Conservation (phyloP, 225 moss, liverwort and hornwort species). For the Polytrichum commune region DNA sequence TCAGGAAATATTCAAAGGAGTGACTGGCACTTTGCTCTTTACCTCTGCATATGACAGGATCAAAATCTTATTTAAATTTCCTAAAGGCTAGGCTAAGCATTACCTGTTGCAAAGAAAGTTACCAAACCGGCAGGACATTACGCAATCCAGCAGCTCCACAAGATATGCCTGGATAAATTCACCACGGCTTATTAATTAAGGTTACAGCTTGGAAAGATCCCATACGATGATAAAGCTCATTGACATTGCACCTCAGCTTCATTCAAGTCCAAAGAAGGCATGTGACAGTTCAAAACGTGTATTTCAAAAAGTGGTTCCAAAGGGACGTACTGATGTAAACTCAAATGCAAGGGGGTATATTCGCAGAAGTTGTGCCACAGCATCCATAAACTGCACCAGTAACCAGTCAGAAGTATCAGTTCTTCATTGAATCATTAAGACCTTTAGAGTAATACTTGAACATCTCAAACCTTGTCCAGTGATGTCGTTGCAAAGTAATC, state of each 20-base stretch:
- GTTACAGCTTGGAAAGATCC: too few species aligned
- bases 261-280: too few species aligned
- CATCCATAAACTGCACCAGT: constrained; percentile 84
- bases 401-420: not conserved
- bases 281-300: too few species aligned
- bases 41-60: too few species aligned
- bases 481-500: too few species aligned
- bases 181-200: not conserved
- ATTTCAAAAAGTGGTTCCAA: not conserved
- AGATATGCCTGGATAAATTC: constrained; percentile 59
- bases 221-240: too few species aligned
- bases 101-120: constrained; percentile 98
- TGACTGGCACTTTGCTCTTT: too few species aligned
- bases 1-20: too few species aligned
- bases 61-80: not conserved
- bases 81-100: not conserved
- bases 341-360: constrained; percentile 95
- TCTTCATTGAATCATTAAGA: not conserved
- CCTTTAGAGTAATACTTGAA: too few species aligned
- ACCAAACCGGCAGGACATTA: constrained; percentile 91
- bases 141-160: constrained; percentile 84
- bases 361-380: constrained; percentile 81
- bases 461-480: too few species aligned
- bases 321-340: constrained; percentile 62
- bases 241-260: too few species aligned